Percentiles rank a stretch among this genome's conserved stretches.
Conservation (phyloP, 179 eudicot genomes). For the Spergularia azorica region DNA sequence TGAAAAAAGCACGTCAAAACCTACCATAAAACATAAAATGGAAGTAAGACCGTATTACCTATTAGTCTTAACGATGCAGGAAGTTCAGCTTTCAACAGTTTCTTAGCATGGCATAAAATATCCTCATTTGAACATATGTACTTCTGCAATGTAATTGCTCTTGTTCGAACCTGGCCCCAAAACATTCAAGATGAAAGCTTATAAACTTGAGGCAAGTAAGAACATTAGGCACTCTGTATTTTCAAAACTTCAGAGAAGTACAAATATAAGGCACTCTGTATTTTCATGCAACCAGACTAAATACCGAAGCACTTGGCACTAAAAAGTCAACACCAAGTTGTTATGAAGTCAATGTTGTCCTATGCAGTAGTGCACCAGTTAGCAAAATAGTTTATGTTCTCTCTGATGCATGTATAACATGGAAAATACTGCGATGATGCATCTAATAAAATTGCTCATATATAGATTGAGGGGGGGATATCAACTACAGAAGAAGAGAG, state of each 20-base stretch:
- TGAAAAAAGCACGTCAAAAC: not conserved
- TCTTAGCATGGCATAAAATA: conserved; percentile 74
- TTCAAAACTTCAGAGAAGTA: too few relatives aligned
- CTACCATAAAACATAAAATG: not conserved
- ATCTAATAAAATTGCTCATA: not conserved
- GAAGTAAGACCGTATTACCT: conserved; percentile 41
- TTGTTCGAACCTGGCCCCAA: conserved; percentile 65
- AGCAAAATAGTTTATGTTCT: too few relatives aligned
- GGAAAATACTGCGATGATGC: not conserved
- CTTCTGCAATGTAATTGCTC: conserved; percentile 75
- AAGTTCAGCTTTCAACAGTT: conserved; percentile 91
- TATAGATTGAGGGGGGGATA: not conserved
- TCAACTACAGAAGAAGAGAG: conserved; percentile 19
- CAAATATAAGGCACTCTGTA: too few relatives aligned
- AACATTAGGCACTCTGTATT: too few relatives aligned
- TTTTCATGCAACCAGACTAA: conserved; percentile 11
- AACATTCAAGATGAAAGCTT: too few relatives aligned
- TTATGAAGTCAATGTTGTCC: too few relatives aligned
- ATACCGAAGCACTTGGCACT: not conserved
- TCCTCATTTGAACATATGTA: conserved; percentile 71
- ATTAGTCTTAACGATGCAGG: conserved; percentile 82
- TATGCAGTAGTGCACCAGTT: too few relatives aligned
- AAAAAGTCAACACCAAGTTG: not conserved
- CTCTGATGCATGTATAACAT: too few relatives aligned
- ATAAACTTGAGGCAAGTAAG: too few relatives aligned